Evolutionary conservation across 495 filamentous ascomycete genomes (phyloP).

Genomic region (Aspergillus carlsbadensis): DNA sequence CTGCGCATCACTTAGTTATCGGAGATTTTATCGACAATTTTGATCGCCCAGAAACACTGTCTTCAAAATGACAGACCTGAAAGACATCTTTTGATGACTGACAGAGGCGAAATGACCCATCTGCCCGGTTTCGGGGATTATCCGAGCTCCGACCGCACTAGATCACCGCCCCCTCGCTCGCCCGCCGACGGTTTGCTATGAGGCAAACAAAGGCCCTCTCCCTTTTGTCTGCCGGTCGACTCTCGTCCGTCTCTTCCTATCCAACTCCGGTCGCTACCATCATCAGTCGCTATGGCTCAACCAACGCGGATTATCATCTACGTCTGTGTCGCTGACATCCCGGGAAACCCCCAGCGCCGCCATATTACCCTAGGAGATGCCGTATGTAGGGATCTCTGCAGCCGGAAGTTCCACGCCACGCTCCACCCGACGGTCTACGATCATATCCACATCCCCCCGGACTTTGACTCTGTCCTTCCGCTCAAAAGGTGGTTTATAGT

Average conservation of each 20-base stretch:
- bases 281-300: not conserved
- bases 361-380: conserved; percentile 20
- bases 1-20: not conserved
- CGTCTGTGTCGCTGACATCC: conserved; percentile 24
- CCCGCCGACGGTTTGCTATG: not conserved
- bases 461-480: conserved; percentile 21
- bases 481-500: conserved; percentile 28
- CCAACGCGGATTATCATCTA: conserved; percentile 18
- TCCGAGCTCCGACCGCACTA: not conserved
- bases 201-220: not conserved
- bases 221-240: not conserved
- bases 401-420: conserved; percentile 15
- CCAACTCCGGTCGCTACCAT: not conserved
- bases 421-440: conserved; percentile 22
- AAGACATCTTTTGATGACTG: too few species aligned
- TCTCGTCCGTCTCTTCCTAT: not conserved
- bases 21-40: not conserved
- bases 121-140: not conserved
- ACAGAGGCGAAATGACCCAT: too few species aligned
- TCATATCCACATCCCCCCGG: conserved; percentile 26
- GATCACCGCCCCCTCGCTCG: not conserved
- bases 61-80: too few species aligned
- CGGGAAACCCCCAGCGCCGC: conserved; percentile 19
- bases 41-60: too few species aligned
- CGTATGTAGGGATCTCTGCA: conserved; percentile 16